phyloP scores from a whole-genome alignment of 331 rosid species.

The Malus hybrid region DNA sequence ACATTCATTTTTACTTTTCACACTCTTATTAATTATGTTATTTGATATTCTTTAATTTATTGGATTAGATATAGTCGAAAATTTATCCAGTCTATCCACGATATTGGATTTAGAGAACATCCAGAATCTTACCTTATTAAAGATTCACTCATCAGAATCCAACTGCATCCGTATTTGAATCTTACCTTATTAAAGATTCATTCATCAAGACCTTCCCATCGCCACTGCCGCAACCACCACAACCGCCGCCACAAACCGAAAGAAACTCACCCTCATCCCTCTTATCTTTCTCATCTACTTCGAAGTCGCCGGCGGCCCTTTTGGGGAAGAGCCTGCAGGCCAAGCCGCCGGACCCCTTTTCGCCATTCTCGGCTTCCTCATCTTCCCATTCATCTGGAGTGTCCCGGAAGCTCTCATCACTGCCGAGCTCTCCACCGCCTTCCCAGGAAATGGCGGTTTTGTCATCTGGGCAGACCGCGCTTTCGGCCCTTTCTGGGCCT shows the following conservation, averaged over 20 bases:
- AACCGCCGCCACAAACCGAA: neutral
- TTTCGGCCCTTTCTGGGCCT: constrained; percentile 87
- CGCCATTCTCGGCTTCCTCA: constrained; percentile 56
- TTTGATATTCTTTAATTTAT: too few species aligned
- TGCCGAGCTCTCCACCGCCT: constrained; percentile 72
- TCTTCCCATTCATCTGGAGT: constrained; percentile 87
- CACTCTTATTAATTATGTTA: too few species aligned
- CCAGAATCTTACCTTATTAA: too few species aligned
- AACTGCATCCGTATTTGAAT: too few species aligned
- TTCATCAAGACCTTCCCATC: neutral
- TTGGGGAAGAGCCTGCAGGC: constrained; percentile 65
- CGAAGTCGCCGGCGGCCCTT: constrained; percentile 87
- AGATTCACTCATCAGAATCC: too few species aligned
- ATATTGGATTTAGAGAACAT: too few species aligned
- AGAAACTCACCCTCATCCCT: constrained; percentile 61
- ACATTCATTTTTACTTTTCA: too few species aligned
- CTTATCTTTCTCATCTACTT: constrained; percentile 76
- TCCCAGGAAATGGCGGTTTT: constrained; percentile 82
- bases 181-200: too few species aligned
- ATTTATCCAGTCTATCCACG: too few species aligned
- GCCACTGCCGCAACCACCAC: neutral
- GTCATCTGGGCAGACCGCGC: constrained; percentile 78
- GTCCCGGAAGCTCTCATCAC: constrained; percentile 76
- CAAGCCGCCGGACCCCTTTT: constrained; percentile 63
- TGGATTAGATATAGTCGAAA: neutral